Percentiles rank a stretch among this genome's conserved stretches.
These are phyloP conservation scores for Aphelidium insulamus DNA, from an alignment of 371 early-diverging fungal genomes.

Conservation along the genomic window DNA sequence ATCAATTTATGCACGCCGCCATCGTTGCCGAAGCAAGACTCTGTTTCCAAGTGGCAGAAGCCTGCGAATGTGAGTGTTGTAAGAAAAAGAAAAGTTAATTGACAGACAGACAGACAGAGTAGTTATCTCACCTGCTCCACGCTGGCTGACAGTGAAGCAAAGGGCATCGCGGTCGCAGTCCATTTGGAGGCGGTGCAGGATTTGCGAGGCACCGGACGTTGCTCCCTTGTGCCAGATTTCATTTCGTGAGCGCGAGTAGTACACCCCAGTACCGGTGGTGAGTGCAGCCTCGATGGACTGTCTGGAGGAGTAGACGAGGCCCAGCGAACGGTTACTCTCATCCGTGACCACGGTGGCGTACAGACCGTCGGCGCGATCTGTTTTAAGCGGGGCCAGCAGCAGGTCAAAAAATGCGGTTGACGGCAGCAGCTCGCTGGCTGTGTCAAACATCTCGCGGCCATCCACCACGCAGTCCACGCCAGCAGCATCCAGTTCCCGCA, in stretches of 20 bases:
- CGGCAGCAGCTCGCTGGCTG: no score
- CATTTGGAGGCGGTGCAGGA: slow-evolving; percentile 38
- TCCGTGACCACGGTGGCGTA: slow-evolving; percentile 81
- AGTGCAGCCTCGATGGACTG: slow-evolving; percentile 64
- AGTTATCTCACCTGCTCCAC: slow-evolving; percentile 38
- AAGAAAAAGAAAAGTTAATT: background rate
- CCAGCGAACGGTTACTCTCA: slow-evolving; percentile 61
- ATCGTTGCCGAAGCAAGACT: slow-evolving; percentile 71
- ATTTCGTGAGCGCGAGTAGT: slow-evolving; percentile 59
- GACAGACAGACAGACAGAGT: background rate
- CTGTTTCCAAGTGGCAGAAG: slow-evolving; percentile 81
- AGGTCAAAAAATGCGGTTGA: no score
- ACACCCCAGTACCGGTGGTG: slow-evolving; percentile 59
- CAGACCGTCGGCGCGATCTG: slow-evolving; percentile 75
- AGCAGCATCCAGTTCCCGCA: no score
- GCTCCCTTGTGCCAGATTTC: slow-evolving; percentile 91
- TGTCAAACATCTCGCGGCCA: no score
- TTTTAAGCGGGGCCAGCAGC: slow-evolving; percentile 28
- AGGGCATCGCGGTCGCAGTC: slow-evolving; percentile 87
- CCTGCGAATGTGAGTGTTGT: slow-evolving; percentile 17
- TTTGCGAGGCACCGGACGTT: slow-evolving; percentile 79
- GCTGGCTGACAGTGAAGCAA: slow-evolving; percentile 64
- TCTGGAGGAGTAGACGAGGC: slow-evolving; percentile 70
- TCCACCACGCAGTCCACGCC: no score
- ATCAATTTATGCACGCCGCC: slow-evolving; percentile 48